phyloP scores from a whole-genome alignment of 495 filamentous ascomycete species.

The Penicillium lagena region DNA sequence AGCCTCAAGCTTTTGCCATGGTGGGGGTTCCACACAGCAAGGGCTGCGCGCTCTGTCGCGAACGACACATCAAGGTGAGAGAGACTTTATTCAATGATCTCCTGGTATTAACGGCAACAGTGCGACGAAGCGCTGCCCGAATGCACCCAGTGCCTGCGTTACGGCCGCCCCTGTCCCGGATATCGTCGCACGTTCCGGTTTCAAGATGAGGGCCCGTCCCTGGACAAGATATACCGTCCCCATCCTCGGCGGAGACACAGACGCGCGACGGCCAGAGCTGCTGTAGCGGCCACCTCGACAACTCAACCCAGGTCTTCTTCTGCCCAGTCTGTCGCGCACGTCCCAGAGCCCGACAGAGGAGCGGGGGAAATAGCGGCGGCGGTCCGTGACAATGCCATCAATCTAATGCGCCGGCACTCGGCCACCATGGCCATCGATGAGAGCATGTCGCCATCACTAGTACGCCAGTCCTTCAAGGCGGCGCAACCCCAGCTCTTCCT shows the following conservation, averaged over 20 bases:
- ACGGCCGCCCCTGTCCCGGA: conserved; percentile 31
- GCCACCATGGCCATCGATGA: conserved; percentile 11
- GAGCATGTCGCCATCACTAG: conserved; percentile 15
- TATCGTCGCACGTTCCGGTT: conserved; percentile 29
- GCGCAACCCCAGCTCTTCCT: conserved; percentile 21
- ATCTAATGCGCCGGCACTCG: conserved; percentile 19
- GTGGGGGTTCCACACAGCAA: conserved; percentile 34
- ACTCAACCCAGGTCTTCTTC: conserved; percentile 1
- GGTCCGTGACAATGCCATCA: conserved; percentile 19
- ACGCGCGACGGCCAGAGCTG: conserved; percentile 1
- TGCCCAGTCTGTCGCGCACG: too few species aligned
- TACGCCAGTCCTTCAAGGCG: conserved; percentile 14
- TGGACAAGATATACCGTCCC: conserved; percentile 21
- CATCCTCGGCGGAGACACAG: conserved; percentile 4
- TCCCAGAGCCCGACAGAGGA: background rate
- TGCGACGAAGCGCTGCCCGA: conserved; percentile 29
- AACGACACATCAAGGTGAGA: conserved; percentile 30
- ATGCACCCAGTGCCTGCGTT: conserved; percentile 28
- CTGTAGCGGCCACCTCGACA: conserved; percentile 1
- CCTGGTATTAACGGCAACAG: conserved; percentile 5
- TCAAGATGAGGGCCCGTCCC: conserved; percentile 29
- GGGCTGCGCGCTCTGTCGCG: conserved; percentile 30
- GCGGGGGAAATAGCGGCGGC: conserved; percentile 12
- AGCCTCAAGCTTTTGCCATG: conserved; percentile 11
- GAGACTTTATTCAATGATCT: too few species aligned